Base-by-base conservation (phyloP, 495 filamentous ascomycete genomes). In the Podospora pseudopauciseta region DNA sequence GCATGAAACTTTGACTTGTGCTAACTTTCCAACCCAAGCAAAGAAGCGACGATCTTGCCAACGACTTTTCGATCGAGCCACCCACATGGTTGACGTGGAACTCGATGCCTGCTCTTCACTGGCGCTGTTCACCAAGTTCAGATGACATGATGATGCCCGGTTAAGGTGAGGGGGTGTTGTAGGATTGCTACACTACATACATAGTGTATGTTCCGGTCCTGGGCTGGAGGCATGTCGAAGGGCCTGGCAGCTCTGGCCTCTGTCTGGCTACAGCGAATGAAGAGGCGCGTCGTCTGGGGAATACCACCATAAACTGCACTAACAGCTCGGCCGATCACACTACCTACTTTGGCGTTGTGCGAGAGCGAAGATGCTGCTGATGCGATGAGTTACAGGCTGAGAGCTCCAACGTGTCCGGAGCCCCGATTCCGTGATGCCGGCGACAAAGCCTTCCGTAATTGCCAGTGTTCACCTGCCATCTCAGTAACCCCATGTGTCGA, bases 371-470 rank as follows among this genome's bases (percentile, higher is more conserved):
- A 49, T 6, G 7, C 15, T 49, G 39, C 39, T 49, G 39, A 49
- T 49, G 39, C 23, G 1, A 49, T 18, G 39, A 49, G 39, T 16
- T 49, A 13, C 39, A 49, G 39, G 39, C 2, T 11, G 15, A 49
- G 13, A 49, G 39, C 7, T 49, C 39, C 39, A 49, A 49, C 15
- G 13, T 49, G 39, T 49, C 39, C 71, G 74, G 71, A 73, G 71
- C 69, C 66, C 74, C 66, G 67, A 73, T 67, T 72, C 74, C 74
- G 74, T 60, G 32, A 67, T 72, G 67, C 71, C 71, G 70, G 66
- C 64, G 55, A 44, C 60, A 58, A 54, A 23, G 23, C 66, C 20
- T 61, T 61, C 44, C 59, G 61, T 67, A 54, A 30, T 49, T n/a
- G 34, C 61, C 27, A 32, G 55, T 58, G 55, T 58, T 20, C 18